Evolutionary conservation across 768 basidiomycete species (phyloP).

Genomic region (Amanita pallidorosea): DNA sequence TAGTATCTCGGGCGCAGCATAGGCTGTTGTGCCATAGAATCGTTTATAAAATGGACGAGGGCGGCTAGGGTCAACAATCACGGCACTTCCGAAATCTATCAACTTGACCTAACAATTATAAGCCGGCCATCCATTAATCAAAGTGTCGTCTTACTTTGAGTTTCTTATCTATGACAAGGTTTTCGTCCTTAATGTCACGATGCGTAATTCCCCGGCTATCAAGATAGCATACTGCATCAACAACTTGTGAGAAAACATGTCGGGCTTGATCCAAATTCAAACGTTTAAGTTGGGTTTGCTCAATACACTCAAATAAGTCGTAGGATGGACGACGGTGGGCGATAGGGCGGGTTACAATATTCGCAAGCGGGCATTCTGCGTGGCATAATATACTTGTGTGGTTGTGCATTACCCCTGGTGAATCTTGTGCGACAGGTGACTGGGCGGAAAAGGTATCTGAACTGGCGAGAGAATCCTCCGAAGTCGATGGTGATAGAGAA

Average conservation of each 20-base stretch:
- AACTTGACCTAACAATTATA: constrained; percentile 61
- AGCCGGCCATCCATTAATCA: not conserved
- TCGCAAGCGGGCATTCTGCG: constrained; percentile 11
- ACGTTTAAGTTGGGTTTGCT: constrained; percentile 71
- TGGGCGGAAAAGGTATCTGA: not conserved
- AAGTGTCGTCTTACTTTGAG: constrained; percentile 39
- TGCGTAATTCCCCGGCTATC: constrained; percentile 81
- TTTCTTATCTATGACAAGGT: constrained; percentile 68
- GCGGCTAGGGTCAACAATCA: constrained; percentile 51
- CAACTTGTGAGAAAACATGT: constrained; percentile 80
- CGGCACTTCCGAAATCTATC: constrained; percentile 92
- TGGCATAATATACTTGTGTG: constrained; percentile 11
- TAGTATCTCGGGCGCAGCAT: constrained; percentile 92
- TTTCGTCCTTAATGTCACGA: constrained; percentile 97
- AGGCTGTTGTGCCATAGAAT: constrained; percentile 93
- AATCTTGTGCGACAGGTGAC: not conserved
- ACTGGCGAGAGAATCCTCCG: constrained; percentile 28
- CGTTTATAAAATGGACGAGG: constrained; percentile 60
- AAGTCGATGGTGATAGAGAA: constrained; percentile 45
- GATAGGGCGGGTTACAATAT: constrained; percentile 19
- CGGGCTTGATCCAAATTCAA: constrained; percentile 71
- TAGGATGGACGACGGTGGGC: constrained; percentile 71
- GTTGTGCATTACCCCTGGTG: constrained; percentile 8
- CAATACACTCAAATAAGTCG: constrained; percentile 94
- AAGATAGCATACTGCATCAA: constrained; percentile 75